phyloP scores from a whole-genome alignment of 2,329 filamentous ascomycete genomes.

The Beauveria sp. region DNA sequence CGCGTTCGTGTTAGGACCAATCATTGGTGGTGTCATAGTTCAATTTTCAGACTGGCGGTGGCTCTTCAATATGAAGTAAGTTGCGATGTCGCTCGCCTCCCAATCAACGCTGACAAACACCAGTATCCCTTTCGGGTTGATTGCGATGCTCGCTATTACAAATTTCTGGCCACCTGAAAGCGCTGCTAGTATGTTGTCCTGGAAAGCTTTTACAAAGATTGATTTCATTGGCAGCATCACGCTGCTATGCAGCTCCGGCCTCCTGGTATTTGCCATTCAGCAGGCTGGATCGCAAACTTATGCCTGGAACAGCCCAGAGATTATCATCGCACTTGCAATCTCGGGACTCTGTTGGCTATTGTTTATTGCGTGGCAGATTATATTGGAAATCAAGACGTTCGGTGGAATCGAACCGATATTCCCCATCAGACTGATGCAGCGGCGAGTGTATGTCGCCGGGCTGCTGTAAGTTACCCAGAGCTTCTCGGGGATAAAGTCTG shows the following conservation, averaged over 20 bases:
- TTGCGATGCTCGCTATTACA: slow-evolving; percentile 40
- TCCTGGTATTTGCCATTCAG: slow-evolving; percentile 49
- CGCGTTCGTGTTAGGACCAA: slow-evolving; percentile 50
- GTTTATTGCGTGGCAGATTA: slow-evolving; percentile 45
- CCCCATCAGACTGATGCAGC: slow-evolving; percentile 39
- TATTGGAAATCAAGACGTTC: slow-evolving; percentile 30
- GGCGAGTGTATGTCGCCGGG: slow-evolving; percentile 43
- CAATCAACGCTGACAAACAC: slow-evolving; percentile 12
- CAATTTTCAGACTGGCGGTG: slow-evolving; percentile 48
- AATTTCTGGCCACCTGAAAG: slow-evolving; percentile 37
- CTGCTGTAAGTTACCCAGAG: slow-evolving; percentile 35
- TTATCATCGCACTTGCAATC: slow-evolving; percentile 40
- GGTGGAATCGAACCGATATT: slow-evolving; percentile 46
- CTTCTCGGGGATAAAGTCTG: no score
- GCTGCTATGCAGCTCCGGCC: slow-evolving; percentile 43
- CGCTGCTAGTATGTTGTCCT: slow-evolving; percentile 28
- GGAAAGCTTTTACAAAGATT: slow-evolving; percentile 37
- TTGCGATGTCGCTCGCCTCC: not conserved
- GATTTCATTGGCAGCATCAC: slow-evolving; percentile 46
- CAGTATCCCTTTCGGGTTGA: slow-evolving; percentile 42
- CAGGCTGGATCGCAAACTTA: slow-evolving; percentile 47
- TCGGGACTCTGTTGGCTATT: slow-evolving; percentile 39
- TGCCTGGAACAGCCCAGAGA: slow-evolving; percentile 43
- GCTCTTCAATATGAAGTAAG: slow-evolving; percentile 56
- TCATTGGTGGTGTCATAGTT: slow-evolving; percentile 50